phyloP scores from a whole-genome alignment of 345 rosid genomes.

The Dipteronia sinensis region DNA sequence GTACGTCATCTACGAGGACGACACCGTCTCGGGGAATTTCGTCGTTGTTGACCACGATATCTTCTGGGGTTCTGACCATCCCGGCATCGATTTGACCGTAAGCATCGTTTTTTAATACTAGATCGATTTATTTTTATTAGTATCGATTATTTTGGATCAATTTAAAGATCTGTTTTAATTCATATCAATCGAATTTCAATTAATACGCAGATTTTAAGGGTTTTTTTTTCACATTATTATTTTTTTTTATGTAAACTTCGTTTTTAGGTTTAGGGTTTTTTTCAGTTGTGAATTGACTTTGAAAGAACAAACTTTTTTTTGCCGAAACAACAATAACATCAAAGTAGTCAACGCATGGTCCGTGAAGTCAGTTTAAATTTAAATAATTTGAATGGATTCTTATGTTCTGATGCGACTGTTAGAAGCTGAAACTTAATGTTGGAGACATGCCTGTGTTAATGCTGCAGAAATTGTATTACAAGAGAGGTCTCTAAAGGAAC shows the following conservation, averaged over 20 bases:
- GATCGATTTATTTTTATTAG: background rate
- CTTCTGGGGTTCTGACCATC: constrained; percentile 98
- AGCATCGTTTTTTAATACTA: constrained; percentile 11
- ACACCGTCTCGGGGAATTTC: constrained; percentile 85
- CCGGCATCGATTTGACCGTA: constrained; percentile 91
- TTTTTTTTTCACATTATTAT: background rate
- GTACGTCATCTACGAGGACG: constrained; percentile 93
- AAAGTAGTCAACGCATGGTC: background rate
- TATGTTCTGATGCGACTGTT: background rate
- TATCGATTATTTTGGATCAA: background rate
- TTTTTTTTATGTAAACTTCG: background rate
- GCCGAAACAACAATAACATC: background rate
- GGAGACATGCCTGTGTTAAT: background rate
- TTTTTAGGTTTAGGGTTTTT: constrained; percentile 7
- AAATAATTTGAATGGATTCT: background rate
- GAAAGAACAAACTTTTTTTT: background rate
- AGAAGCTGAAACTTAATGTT: background rate
- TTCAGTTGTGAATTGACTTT: background rate
- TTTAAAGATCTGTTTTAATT: background rate
- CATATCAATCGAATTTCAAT: background rate
- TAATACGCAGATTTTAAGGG: background rate
- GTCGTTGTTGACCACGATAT: constrained; percentile 98
- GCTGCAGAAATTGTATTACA: background rate
- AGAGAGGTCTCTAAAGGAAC: background rate
- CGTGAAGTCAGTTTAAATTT: background rate